Percentiles rank a stretch among this genome's conserved stretches.
phyloP scores from a whole-genome alignment of 306 rosid genomes.

The Quercus berberidifolia region DNA sequence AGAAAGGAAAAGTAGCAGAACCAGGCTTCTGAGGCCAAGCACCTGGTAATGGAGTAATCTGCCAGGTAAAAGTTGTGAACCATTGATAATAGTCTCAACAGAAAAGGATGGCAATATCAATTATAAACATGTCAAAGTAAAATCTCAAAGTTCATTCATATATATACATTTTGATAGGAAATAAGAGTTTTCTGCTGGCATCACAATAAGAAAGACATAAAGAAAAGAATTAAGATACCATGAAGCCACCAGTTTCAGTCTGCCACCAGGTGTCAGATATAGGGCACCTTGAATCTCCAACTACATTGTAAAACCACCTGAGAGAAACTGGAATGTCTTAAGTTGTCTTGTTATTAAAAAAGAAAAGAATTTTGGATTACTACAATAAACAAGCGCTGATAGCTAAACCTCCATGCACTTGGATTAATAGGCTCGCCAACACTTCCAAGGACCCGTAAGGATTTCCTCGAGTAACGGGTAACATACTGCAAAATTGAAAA shows the following conservation, averaged over 20 bases:
- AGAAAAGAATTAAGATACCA: conserved; percentile 55
- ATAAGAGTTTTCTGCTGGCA: neutral
- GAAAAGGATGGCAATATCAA: neutral
- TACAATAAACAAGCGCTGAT: neutral
- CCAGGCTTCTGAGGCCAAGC: conserved; percentile 99
- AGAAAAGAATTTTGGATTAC: neutral
- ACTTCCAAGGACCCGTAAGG: conserved; percentile 89
- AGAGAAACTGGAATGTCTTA: conserved; percentile 19
- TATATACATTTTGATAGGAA: neutral
- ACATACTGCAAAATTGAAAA: conserved; percentile 63
- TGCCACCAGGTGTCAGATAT: conserved; percentile 99
- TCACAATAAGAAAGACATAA: conserved; percentile 21
- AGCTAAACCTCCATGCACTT: conserved; percentile 89
- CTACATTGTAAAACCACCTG: conserved; percentile 93
- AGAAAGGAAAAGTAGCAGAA: conserved; percentile 97
- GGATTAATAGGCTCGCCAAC: conserved; percentile 99
- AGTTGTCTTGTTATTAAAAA: neutral
- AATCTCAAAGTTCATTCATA: neutral
- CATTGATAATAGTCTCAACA: conserved; percentile 10
- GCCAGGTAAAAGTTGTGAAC: conserved; percentile 26
- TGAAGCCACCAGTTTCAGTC: conserved; percentile 98
- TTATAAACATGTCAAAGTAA: neutral
- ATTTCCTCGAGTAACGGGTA: conserved; percentile 77
- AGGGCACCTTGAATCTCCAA: conserved; percentile 96
- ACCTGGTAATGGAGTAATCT: conserved; percentile 97